A percentile compares a stretch with the other conserved stretches of the same genome.
Conservation (phyloP, 2,329 filamentous ascomycete species). For the Colletotrichum somersetense region DNA sequence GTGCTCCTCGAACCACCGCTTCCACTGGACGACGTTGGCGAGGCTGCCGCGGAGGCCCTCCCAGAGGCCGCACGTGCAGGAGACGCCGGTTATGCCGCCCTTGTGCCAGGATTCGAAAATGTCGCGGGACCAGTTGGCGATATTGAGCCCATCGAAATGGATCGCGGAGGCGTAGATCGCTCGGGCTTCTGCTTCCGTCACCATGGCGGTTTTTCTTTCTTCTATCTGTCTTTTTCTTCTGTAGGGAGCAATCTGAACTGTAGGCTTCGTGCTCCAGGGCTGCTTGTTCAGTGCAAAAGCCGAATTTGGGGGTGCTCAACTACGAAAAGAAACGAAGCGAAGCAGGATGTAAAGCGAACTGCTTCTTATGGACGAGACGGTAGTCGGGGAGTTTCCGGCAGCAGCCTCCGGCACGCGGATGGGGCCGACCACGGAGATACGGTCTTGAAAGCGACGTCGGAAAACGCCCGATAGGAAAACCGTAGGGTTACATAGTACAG, state of each 20-base stretch:
- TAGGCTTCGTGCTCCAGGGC: background rate
- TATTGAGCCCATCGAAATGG: slow-evolving; percentile 57
- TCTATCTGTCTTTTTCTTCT: no score
- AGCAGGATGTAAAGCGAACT: background rate
- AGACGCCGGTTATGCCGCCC: slow-evolving; percentile 56
- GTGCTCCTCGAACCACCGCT: slow-evolving; percentile 58
- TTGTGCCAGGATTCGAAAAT: slow-evolving; percentile 55
- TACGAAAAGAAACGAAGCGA: background rate
- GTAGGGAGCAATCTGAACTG: background rate
- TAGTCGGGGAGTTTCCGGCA: background rate
- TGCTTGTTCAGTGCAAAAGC: background rate
- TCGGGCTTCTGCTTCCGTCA: slow-evolving; percentile 52
- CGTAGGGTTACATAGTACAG: background rate
- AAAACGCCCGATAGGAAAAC: background rate
- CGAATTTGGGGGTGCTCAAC: background rate
- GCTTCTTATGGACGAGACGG: background rate
- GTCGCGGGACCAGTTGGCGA: slow-evolving; percentile 54
- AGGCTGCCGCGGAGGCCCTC: slow-evolving; percentile 54
- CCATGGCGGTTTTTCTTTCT: slow-evolving; percentile 10
- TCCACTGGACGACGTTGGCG: slow-evolving; percentile 57
- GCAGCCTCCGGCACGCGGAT: background rate
- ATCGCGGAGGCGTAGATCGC: slow-evolving; percentile 52
- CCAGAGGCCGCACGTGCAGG: slow-evolving; percentile 56
- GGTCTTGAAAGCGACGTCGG: background rate
- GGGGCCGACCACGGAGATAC: slow-evolving; percentile 1